Base-by-base conservation (phyloP, 1,139 yeast species). In the Debaryomyces sp. region DNA sequence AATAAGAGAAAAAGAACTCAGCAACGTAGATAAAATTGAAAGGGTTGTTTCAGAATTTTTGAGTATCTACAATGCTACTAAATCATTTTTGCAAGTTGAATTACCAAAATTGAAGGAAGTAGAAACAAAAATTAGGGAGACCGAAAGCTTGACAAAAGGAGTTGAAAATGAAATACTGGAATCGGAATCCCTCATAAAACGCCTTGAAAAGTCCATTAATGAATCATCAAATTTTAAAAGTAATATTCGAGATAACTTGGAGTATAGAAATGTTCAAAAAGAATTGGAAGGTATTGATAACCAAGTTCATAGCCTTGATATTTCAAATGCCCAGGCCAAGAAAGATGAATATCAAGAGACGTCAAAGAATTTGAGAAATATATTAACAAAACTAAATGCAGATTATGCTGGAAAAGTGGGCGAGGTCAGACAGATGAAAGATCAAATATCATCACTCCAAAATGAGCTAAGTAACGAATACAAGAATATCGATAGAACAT, bases 391-490 rank as follows among this genome's bases (percentile, higher is more conserved):
- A 9, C 67, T 89, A 44, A 86, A 85, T 51, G 77, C 92, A 0
- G 80, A 81, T 44, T 84, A 87, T 57, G 89, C 96, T 6, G 85
- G 92, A 23, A 86, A 84, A 57, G 66, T 83, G 34, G 99, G 99
- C 29, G 97, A 94, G 66, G 78, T 89, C 36, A 84, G 85, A 53
- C 98, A 94, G 61, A 75, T 94, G 54, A 83, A 85, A 46, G 90
- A 85, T 56, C 97, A 91, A 61, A 77, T 87, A 6, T 70, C 68
- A 27, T 71, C 78, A 2, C 65, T 87, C 12, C 72, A 77, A 33
- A 63, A 65, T 8, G 96, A 90, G 58, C 71, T 94, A 17, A 71
- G 72, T 9, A 77, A 85, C 0, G 97, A 92, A 55, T 95, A 84
- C 60, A 77, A 81, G 47, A 81, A 85, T 55, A 82, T 92, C 12